Conservation (phyloP, 768 basidiomycete species). For the Butyriboletus loyo region DNA sequence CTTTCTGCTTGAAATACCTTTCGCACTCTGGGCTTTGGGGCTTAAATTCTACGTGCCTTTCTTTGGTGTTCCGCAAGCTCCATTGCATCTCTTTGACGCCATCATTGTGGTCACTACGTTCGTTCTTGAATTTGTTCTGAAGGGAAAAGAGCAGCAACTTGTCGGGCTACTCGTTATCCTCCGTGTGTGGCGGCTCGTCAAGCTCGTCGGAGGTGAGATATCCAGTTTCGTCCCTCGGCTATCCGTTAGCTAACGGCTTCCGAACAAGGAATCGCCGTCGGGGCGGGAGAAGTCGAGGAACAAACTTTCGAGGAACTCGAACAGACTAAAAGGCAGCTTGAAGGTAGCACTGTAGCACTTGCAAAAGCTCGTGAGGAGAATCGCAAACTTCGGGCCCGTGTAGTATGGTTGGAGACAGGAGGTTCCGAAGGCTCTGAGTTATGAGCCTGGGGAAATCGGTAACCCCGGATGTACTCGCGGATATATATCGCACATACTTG, state of each 20-base stretch:
- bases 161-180: constrained; percentile 67
- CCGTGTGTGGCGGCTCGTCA: constrained; percentile 79
- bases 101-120: constrained; percentile 71
- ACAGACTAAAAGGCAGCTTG: constrained; percentile 48
- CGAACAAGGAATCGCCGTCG: constrained; percentile 65
- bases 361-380: constrained; percentile 52
- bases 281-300: constrained; percentile 69
- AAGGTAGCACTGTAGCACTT: constrained; percentile 42
- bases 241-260: not conserved
- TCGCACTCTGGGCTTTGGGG: constrained; percentile 67
- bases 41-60: constrained; percentile 60
- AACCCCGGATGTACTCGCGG: constrained; percentile 10
- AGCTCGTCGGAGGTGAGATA: constrained; percentile 58
- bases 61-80: constrained; percentile 49
- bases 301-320: constrained; percentile 47
- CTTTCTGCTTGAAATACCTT: constrained; percentile 77
- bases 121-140: constrained; percentile 64
- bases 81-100: constrained; percentile 74
- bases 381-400: constrained; percentile 43
- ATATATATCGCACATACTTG: constrained; percentile 5
- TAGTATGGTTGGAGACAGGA: constrained; percentile 34
- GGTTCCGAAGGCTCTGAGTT: constrained; percentile 33
- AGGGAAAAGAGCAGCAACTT: constrained; percentile 67
- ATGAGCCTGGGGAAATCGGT: constrained; percentile 20
- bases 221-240: not conserved